These are phyloP conservation scores for Monosporascus ibericus DNA, from an alignment of 2,329 filamentous ascomycete genomes.

Conservation along the genomic window DNA sequence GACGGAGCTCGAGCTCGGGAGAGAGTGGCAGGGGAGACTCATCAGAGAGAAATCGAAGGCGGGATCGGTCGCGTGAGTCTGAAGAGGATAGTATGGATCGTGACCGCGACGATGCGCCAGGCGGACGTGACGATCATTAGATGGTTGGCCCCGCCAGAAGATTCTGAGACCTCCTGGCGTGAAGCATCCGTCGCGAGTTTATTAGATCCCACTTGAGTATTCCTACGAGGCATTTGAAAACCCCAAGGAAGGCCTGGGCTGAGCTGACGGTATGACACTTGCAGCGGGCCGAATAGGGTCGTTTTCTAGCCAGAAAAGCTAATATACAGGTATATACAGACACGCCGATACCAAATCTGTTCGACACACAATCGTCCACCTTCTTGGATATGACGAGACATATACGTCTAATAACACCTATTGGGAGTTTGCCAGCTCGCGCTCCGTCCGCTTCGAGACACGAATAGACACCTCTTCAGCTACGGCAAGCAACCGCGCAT, in stretches of 20 bases:
- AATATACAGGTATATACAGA: slow-evolving; percentile 1
- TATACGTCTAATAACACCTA: background rate
- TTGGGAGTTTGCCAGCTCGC: background rate
- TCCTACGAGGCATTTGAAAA: background rate
- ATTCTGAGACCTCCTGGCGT: background rate
- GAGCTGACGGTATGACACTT: background rate
- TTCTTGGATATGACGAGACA: too few relatives aligned
- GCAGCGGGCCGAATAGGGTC: background rate
- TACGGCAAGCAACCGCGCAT: slow-evolving; percentile 54
- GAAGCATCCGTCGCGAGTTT: background rate
- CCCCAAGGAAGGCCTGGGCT: background rate
- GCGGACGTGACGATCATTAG: background rate
- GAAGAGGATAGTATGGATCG: slow-evolving; percentile 31
- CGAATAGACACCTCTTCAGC: slow-evolving; percentile 35
- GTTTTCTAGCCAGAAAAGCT: background rate
- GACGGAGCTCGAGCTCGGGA: slow-evolving; percentile 12
- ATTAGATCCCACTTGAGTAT: background rate
- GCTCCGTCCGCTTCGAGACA: slow-evolving; percentile 7
- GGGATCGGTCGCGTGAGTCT: slow-evolving; percentile 16
- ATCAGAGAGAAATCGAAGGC: slow-evolving; percentile 11
- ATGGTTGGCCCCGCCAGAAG: background rate
- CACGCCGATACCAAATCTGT: background rate
- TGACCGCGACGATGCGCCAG: slow-evolving; percentile 24
- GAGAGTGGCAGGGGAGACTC: slow-evolving; percentile 11
- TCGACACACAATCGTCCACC: background rate